Base-by-base conservation (phyloP, 164 flowering plant genomes). In the Euptelea pleiosperma region DNA sequence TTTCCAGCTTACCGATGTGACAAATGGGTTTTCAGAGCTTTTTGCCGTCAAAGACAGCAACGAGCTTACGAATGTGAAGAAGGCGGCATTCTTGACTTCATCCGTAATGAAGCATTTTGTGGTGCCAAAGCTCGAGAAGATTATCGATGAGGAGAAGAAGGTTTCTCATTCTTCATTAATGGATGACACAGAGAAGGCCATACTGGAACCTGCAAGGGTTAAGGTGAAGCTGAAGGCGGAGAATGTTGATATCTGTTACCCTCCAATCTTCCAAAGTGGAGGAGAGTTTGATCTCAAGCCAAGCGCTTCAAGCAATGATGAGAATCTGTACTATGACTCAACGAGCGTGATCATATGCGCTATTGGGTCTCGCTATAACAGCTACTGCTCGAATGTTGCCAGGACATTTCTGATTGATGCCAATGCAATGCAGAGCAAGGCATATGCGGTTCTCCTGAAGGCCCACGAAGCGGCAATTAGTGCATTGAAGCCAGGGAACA, bases 241-340 rank as follows among this genome's bases (percentile, higher is more conserved):
- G 14, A 87, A 85, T 69, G 79, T 85, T 51, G 95, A 85, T 65
- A 90, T 87, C 15, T 90, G 97, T 56, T 90, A 85, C 68, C 95
- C 92, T 48, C 97, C 97, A 0, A 90, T 87, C 2, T 82, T 90
- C 65, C 92, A 87, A 64, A 89, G 96, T 55, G 91, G 96, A 2
- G 92, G 89, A 15, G 60, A 72, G 50, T 89, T 84, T 70, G 89
- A 90, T 74, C 82, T 90, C 33, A 80, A 59, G 60, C 95, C 92
- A 0, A 87, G 82, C 73, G 92, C 95, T 26, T 64, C 86, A 3
- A 89, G 91, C 74, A 81, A 86, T 67, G 89, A 89, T 57, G 84
- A 86, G 6, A 4, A 53, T 41, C 74, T 86, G 11, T 80, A 74
- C 66, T 86, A 81, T 71, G 89, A 89, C 42, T 72, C 96, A 6